These are phyloP conservation scores for Rosa persica DNA, from an alignment of 306 rosid species.

Conservation along the genomic window DNA sequence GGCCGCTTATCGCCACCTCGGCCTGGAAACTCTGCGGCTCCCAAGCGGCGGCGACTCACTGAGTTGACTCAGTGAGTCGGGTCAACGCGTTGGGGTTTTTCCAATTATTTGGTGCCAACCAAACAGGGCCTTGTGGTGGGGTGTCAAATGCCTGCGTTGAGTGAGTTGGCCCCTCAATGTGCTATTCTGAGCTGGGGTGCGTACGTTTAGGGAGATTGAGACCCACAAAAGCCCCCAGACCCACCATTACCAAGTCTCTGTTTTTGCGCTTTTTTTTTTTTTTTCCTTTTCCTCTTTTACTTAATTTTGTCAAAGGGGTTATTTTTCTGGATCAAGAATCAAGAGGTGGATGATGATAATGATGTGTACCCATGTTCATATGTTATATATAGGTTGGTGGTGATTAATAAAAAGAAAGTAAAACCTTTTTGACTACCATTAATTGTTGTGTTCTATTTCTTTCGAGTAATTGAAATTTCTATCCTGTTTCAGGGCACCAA, in stretches of 20 bases:
- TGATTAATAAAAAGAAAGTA: conserved; percentile 34
- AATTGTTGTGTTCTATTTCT: neutral
- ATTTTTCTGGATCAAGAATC: conserved; percentile 6
- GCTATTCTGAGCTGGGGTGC: conserved; percentile 56
- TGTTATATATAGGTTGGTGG: conserved; percentile 32
- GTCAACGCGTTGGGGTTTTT: neutral
- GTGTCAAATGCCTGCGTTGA: conserved; percentile 16
- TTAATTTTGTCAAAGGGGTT: conserved; percentile 20
- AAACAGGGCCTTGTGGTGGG: conserved; percentile 31
- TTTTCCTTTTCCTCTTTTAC: neutral
- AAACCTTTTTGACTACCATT: conserved; percentile 8
- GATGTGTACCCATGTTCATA: conserved; percentile 40
- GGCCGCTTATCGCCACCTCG: conserved; percentile 84
- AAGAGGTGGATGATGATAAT: neutral
- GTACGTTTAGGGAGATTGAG: conserved; percentile 29
- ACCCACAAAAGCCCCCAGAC: conserved; percentile 51
- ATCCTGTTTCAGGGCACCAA: neutral
- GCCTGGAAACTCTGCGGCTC: conserved; percentile 68
- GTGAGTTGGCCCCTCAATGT: conserved; percentile 1
- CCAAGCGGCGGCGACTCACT: conserved; percentile 34
- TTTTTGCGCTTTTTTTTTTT: neutral
- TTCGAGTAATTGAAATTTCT: neutral
- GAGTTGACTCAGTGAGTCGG: conserved; percentile 29
- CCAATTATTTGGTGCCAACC: neutral
- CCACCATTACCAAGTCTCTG: conserved; percentile 25